Evolutionary conservation across 805 yeast species (phyloP).

Genomic region (Candida endomychidarum): DNA sequence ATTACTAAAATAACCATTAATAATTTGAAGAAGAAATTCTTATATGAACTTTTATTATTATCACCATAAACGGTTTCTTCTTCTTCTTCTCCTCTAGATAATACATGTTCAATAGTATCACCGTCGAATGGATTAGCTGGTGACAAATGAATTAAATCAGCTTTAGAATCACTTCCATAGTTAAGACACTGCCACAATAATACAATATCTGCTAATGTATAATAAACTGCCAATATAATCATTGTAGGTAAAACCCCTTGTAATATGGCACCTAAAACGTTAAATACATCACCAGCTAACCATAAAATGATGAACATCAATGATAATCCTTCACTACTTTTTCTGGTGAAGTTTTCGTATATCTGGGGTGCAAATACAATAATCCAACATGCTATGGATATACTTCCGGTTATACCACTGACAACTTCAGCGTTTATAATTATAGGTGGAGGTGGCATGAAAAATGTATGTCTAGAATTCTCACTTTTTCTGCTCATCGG

Average conservation of each 20-base stretch:
- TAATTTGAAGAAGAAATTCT: constrained; percentile 23
- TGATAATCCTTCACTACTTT: constrained; percentile 88
- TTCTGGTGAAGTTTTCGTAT: constrained; percentile 83
- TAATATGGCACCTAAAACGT: constrained; percentile 84
- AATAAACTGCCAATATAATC: constrained; percentile 89
- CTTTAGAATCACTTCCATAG: constrained; percentile 65
- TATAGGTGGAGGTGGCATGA: constrained; percentile 53
- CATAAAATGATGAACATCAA: constrained; percentile 82
- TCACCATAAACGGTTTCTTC: constrained; percentile 27
- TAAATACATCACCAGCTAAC: constrained; percentile 93
- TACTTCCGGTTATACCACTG: constrained; percentile 79
- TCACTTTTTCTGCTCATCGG: constrained; percentile 6
- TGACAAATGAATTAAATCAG: constrained; percentile 74
- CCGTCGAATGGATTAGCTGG: constrained; percentile 86
- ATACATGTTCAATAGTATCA: constrained; percentile 61
- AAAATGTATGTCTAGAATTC: constrained; percentile 1
- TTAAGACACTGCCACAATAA: constrained; percentile 79
- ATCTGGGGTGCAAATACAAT: constrained; percentile 97
- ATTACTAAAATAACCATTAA: constrained; percentile 68
- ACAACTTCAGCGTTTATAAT: constrained; percentile 67
- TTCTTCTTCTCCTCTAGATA: constrained; percentile 42
- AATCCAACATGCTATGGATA: constrained; percentile 96
- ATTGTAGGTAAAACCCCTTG: constrained; percentile 94
- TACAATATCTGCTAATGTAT: constrained; percentile 86
- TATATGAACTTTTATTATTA: constrained; percentile 22